Evolutionary conservation across 139 green algal genomes (phyloP).

Genomic region (Monoraphidium neglectum): DNA sequence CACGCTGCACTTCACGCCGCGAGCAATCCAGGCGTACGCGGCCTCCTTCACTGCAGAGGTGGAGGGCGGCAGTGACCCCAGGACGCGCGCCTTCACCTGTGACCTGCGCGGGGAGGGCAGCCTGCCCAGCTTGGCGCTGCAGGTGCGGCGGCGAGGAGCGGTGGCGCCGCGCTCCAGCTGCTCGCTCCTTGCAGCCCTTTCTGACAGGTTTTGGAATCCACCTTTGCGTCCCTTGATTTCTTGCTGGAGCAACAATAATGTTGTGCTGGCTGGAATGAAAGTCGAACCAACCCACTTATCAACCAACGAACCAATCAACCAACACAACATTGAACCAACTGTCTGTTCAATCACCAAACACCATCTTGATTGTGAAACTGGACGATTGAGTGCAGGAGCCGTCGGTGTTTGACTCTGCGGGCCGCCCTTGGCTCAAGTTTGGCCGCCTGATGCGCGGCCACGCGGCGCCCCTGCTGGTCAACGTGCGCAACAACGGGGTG

Average conservation of each 20-base stretch:
- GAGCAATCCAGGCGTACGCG: constrained; percentile 65
- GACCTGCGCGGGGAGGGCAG: constrained; percentile 75
- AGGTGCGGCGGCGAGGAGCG: constrained; percentile 12
- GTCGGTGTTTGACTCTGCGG: constrained; percentile 40
- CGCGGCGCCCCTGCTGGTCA: constrained; percentile 39
- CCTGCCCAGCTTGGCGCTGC: constrained; percentile 69
- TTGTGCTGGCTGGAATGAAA: no score
- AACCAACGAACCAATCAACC: no score
- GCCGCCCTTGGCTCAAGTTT: constrained; percentile 61
- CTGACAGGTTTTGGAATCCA: no score
- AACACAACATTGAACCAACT: no score
- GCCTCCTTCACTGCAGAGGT: constrained; percentile 71
- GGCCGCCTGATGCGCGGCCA: constrained; percentile 58
- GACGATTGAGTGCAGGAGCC: constrained; percentile 36
- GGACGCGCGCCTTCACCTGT: constrained; percentile 69
- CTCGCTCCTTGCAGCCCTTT: not conserved
- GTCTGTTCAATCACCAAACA: no score
- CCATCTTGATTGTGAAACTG: no score
- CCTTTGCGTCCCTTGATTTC: no score
- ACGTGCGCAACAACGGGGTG: constrained; percentile 74
- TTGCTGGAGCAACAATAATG: no score
- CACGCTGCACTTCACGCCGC: constrained; percentile 59
- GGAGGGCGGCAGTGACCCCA: constrained; percentile 60
- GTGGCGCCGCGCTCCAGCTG: not conserved
- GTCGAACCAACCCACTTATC: no score